These are phyloP conservation scores for Glycine latifolia DNA, from an alignment of 306 rosid species.

Conservation along the genomic window DNA sequence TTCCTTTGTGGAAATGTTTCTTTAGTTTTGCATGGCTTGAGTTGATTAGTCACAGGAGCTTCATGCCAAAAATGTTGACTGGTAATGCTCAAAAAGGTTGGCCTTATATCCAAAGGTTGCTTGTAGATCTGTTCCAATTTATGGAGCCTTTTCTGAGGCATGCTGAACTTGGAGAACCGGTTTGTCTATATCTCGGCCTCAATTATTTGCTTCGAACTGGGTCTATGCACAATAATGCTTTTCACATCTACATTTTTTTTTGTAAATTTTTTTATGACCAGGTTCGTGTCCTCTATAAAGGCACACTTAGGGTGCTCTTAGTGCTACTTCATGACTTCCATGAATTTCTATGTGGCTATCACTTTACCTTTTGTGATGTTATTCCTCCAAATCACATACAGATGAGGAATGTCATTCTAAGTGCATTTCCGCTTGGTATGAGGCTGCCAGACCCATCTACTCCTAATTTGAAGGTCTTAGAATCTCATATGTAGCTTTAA, in stretches of 20 bases:
- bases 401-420: conserved; percentile 94
- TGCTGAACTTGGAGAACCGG: conserved; percentile 91
- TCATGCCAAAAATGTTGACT: conserved; percentile 94
- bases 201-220: conserved; percentile 27
- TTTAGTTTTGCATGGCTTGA: conserved; percentile 98
- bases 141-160: conserved; percentile 98
- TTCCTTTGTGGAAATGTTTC: conserved; percentile 43
- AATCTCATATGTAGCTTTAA: conserved; percentile 6
- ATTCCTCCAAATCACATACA: conserved; percentile 98
- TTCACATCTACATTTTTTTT: conserved; percentile 35
- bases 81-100: conserved; percentile 96
- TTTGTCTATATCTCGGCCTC: conserved; percentile 50
- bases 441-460: conserved; percentile 98
- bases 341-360: conserved; percentile 93
- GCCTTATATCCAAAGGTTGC: conserved; percentile 87
- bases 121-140: conserved; percentile 90
- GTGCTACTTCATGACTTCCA: conserved; percentile 99
- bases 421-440: conserved; percentile 98
- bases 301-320: conserved; percentile 92
- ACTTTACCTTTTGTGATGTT: conserved; percentile 94
- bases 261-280: conserved; percentile 40
- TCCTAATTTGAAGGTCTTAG: conserved; percentile 83
- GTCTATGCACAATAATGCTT: background rate
- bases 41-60: conserved; percentile 93
- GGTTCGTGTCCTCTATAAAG: conserved; percentile 90